Evolutionary conservation across 2,329 filamentous ascomycete genomes (phyloP), one percentile per base, ranked within the genome.

Genomic region (Teratosphaeria pseudoeucalypti): DNA sequence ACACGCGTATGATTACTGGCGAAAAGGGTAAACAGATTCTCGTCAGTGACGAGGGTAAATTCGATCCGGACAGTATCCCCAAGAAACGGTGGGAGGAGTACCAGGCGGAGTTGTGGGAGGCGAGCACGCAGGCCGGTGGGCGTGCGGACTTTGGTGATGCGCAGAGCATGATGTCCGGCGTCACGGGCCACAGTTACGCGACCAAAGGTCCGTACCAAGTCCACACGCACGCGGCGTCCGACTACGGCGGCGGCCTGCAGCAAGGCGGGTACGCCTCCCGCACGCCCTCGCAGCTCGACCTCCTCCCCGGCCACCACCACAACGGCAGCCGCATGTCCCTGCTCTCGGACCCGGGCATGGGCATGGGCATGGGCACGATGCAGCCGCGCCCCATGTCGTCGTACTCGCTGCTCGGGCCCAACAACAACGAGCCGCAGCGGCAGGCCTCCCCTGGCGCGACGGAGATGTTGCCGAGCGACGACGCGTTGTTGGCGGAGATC

Each of bases 81-180:
- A 89, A 90, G 77, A 99, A 97, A 86, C 94, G 89, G 81, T 99
- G 94, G 94, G 94, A 99, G 74, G 94, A 99, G 70, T 99, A 97
- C 74, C 94, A 99, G 75, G 88, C 88, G 63, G 94, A 97, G 80
- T 85, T 99, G 53, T 99, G 92, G 94, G 94, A 99, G 71, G 88
- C 89, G 10, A 54, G 32, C 47, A 95, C 89, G n/a, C 87, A 88
- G 61, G 82, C 81, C 54, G 83, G 85, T 68, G 53, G 29, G 19
- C 27, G 27, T 9, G 29, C 2, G 19, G 12, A 55, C 11, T 16
- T 19, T 11, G 16, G 4, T 12, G 94, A 99, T 71, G 79, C 85
- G 27, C 86, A 83, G 61, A 96, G 91, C 10, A 92, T 96, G 74
- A 78, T 92, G 57, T 96, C 91, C n/a, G 92, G 92, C 60, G 89